A percentile compares a stretch with the other conserved stretches of the same genome.
Conservation (phyloP, 805 yeast genomes). For the Groenewaldozyma tartarivorans region DNA sequence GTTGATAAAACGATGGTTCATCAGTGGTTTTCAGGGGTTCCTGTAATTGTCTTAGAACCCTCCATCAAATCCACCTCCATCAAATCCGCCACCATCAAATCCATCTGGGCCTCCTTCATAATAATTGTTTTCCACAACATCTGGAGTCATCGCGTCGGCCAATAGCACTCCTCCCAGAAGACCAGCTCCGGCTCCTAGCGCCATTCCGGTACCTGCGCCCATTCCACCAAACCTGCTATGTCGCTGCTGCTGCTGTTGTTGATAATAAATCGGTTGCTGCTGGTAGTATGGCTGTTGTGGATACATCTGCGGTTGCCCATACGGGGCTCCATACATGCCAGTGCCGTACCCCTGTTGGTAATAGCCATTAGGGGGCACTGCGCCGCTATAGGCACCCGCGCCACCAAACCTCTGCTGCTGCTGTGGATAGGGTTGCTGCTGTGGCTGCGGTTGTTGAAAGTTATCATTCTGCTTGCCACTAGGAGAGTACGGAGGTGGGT, state of each 20-base stretch:
- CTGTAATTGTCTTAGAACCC: no score
- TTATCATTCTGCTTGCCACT: background rate
- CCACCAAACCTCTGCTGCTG: constrained; percentile 13
- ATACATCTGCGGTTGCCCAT: constrained; percentile 1
- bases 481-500: constrained; percentile 18
- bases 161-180: constrained; percentile 51
- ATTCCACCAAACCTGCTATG: constrained; percentile 24
- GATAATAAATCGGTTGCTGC: constrained; percentile 14
- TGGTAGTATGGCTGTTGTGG: constrained; percentile 21
- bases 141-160: constrained; percentile 33
- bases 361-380: constrained; percentile 2
- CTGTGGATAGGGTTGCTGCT: constrained; percentile 4
- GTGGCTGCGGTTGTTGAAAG: background rate
- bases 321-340: constrained; percentile 6
- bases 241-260: constrained; percentile 22
- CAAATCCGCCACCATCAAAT: constrained; percentile 29
- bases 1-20: no score
- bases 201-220: constrained; percentile 34
- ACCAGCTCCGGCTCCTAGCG: constrained; percentile 49
- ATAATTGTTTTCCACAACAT: constrained; percentile 31
- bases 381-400: background rate
- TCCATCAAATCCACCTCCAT: constrained; percentile 23
- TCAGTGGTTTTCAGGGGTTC: no score
- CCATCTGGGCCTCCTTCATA: constrained; percentile 24
- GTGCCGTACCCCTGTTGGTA: constrained; percentile 5